Evolutionary conservation across 768 basidiomycete genomes (phyloP).

Genomic region (Russula olivacea): DNA sequence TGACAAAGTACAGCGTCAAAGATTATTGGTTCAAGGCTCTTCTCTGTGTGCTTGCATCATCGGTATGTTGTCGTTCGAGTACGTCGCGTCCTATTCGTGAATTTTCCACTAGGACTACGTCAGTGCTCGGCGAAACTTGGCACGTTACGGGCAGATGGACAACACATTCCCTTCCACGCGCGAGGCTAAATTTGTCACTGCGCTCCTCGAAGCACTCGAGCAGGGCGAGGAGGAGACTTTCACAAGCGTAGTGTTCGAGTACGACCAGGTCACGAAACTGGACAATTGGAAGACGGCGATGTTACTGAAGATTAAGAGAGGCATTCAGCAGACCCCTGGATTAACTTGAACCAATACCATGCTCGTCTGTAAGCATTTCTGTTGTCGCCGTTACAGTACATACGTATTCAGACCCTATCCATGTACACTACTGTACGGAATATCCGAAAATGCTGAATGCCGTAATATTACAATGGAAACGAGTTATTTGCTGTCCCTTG

Average conservation of each 20-base stretch:
- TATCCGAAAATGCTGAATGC: background rate
- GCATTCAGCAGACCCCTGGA: conserved; percentile 53
- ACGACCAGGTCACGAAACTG: conserved; percentile 85
- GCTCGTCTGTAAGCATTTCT: background rate
- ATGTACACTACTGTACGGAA: conserved; percentile 10
- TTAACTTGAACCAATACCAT: conserved; percentile 24
- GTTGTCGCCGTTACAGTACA: background rate
- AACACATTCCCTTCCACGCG: conserved; percentile 80
- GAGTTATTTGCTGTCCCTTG: background rate
- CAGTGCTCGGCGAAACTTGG: conserved; percentile 72
- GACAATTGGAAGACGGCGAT: conserved; percentile 96
- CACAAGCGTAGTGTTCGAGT: conserved; percentile 83
- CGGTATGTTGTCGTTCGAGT: conserved; percentile 45
- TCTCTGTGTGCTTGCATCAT: conserved; percentile 83
- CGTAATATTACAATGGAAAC: background rate
- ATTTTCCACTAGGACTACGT: conserved; percentile 64
- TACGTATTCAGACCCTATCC: background rate
- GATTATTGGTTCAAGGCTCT: conserved; percentile 91
- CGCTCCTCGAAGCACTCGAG: conserved; percentile 72
- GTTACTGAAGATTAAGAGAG: conserved; percentile 83
- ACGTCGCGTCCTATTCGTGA: background rate
- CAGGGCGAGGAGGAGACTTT: conserved; percentile 66
- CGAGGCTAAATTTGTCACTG: conserved; percentile 83
- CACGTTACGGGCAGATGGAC: conserved; percentile 76
- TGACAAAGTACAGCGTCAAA: conserved; percentile 99